Evolutionary conservation across 2,329 filamentous ascomycete genomes (phyloP).

Genomic region (Aureobasidium namibiae): DNA sequence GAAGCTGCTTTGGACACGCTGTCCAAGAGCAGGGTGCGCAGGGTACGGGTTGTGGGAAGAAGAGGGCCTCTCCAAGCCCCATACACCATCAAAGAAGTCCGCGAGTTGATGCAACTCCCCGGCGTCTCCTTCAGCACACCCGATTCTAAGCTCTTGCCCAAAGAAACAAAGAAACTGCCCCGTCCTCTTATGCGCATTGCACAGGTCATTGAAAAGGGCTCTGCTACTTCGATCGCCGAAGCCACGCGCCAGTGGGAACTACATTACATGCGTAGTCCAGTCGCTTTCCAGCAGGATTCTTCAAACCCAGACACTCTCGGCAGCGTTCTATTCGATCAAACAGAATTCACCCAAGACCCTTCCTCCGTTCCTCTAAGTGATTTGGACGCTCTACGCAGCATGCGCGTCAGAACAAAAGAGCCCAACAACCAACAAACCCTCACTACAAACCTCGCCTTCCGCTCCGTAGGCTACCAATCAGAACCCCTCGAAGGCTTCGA

Average conservation of each 20-base stretch:
- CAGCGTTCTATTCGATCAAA: slow-evolving; percentile 58
- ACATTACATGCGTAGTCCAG: slow-evolving; percentile 75
- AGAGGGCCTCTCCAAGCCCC: slow-evolving; percentile 76
- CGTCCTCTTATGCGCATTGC: slow-evolving; percentile 69
- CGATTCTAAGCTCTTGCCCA: slow-evolving; percentile 57
- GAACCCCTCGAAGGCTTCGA: slow-evolving; percentile 65
- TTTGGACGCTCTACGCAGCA: slow-evolving; percentile 5
- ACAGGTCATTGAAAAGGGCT: slow-evolving; percentile 73
- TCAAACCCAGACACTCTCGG: slow-evolving; percentile 45
- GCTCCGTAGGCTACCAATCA: slow-evolving; percentile 92
- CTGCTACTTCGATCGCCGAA: slow-evolving; percentile 40
- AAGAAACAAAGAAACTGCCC: slow-evolving; percentile 59
- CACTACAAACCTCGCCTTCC: slow-evolving; percentile 67
- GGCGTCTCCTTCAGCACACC: slow-evolving; percentile 64
- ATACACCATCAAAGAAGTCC: slow-evolving; percentile 90
- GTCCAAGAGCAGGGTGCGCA: slow-evolving; percentile 62
- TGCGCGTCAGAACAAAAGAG: slow-evolving; percentile 12
- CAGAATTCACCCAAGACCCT: slow-evolving; percentile 26
- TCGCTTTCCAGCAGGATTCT: slow-evolving; percentile 51
- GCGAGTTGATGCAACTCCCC: slow-evolving; percentile 75
- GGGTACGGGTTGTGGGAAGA: slow-evolving; percentile 80
- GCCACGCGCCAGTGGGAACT: slow-evolving; percentile 69
- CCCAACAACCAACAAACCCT: slow-evolving; percentile 28
- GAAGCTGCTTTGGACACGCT: slow-evolving; percentile 71
- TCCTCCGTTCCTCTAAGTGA: slow-evolving; percentile 33